phyloP scores from a whole-genome alignment of 768 basidiomycete species.

The Lyophyllum decastes region DNA sequence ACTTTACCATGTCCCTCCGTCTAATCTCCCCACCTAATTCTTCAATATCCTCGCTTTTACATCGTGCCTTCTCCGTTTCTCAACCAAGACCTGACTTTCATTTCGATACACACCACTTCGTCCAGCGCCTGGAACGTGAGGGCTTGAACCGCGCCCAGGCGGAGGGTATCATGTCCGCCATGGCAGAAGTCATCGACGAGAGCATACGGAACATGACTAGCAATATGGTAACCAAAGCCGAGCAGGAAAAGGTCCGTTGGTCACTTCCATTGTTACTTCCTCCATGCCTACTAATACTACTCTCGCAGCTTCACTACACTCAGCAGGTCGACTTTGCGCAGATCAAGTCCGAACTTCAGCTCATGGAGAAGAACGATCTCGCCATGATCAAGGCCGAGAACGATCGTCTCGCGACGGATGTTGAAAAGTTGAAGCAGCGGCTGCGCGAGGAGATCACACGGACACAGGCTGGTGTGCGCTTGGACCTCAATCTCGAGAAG shows the following conservation, averaged over 20 bases:
- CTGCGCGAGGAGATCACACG: slow-evolving; percentile 89
- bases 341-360: slow-evolving; percentile 92
- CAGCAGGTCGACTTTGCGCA: slow-evolving; percentile 97
- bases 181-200: slow-evolving; percentile 97
- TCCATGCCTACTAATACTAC: not conserved
- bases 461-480: slow-evolving; percentile 89
- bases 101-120: slow-evolving; percentile 96
- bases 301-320: slow-evolving; percentile 79
- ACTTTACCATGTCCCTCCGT: slow-evolving; percentile 11
- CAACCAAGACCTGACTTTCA: slow-evolving; percentile 55
- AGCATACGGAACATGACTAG: slow-evolving; percentile 94
- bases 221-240: slow-evolving; percentile 94
- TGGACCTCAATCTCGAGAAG: slow-evolving; percentile 97
- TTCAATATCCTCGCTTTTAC: not conserved
- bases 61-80: slow-evolving; percentile 33
- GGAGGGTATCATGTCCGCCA: slow-evolving; percentile 95
- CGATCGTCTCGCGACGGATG: slow-evolving; percentile 87
- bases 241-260: slow-evolving; percentile 86
- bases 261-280: not conserved
- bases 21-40: not conserved
- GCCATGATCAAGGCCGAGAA: slow-evolving; percentile 96
- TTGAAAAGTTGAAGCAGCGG: slow-evolving; percentile 93
- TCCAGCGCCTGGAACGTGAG: slow-evolving; percentile 85
- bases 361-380: slow-evolving; percentile 96
- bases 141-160: slow-evolving; percentile 90